Evolutionary conservation across 116 monocot species (phyloP), one percentile per base, ranked within the genome.

Genomic region (Iris pallida): DNA sequence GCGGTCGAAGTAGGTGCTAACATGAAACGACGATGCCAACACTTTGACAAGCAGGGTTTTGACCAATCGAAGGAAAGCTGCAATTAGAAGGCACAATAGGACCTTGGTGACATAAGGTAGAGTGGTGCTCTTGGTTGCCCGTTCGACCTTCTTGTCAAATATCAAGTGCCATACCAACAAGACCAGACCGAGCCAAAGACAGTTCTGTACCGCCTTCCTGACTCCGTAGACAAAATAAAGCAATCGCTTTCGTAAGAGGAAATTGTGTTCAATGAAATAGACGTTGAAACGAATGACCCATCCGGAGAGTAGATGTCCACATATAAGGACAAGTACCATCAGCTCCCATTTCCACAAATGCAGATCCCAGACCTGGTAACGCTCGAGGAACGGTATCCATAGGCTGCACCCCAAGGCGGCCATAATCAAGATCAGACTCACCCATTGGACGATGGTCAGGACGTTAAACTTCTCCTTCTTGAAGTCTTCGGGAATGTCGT

Each of bases 1-100:
- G 30, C 93, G 74, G 43, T 98, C 98, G 55, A 98, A 98, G 74
- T 90, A 98, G 42, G 86, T 93, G 73, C 86, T 90, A n/a, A 98
- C 93, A 73, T 93, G 98, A 75, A 93, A 98, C 42, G 93, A 93
- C 7, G 93, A 92, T 5, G 98, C 98, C 10, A 98, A 66, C 2
- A 92, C 83, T 75, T 98, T 98, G n/a, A 93, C 71, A 11, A 93
- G 82, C 47, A 98, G 73, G 1, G 86, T 92, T 79, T 98, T 98
- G 56, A 86, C 69, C 8, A 98, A 75, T n/a, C 93, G 78, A 14
- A 93, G 5, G 18, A 76, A 14, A n/a, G 86, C 82, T 65, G 84
- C 84, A 0, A 99, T 70, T 1, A 95, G 66, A 12, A 90, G 81
- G 71, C 91, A 90, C 43, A 82, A 57, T 4, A 88, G 57, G 7